Evolutionary conservation across 768 basidiomycete genomes (phyloP).

Genomic region (Suillus decipiens): DNA sequence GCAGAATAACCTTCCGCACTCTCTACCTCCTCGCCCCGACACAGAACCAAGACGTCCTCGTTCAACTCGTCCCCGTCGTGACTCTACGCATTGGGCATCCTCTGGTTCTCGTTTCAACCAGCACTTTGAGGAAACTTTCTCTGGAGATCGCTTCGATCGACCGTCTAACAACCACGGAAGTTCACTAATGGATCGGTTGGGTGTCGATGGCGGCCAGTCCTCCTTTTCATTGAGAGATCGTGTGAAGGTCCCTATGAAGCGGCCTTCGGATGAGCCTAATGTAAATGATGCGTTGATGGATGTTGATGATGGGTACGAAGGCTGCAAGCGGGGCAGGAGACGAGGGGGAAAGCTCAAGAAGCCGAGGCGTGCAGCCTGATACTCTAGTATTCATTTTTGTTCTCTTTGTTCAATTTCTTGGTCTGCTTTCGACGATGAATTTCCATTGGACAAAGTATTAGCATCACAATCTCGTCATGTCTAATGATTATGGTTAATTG

Average conservation of each 20-base stretch:
- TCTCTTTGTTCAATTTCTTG: neutral
- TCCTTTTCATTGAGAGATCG: constrained; percentile 34
- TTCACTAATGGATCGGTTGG: constrained; percentile 42
- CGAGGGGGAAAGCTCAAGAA: constrained; percentile 25
- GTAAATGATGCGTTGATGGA: constrained; percentile 19
- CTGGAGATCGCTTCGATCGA: constrained; percentile 9
- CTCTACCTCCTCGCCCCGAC: constrained; percentile 28
- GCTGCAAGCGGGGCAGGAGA: constrained; percentile 24
- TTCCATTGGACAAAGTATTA: constrained; percentile 6
- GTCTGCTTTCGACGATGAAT: constrained; percentile 6
- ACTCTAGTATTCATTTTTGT: constrained; percentile 4
- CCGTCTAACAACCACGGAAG: constrained; percentile 24
- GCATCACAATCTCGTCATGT: constrained; percentile 2
- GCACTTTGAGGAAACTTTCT: neutral
- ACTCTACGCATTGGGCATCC: neutral
- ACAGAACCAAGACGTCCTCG: constrained; percentile 17
- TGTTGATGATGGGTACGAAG: constrained; percentile 25
- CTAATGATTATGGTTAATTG: constrained; percentile 2
- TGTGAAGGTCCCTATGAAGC: constrained; percentile 38
- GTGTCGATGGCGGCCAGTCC: constrained; percentile 22
- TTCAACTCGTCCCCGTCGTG: constrained; percentile 8
- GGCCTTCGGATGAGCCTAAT: constrained; percentile 33
- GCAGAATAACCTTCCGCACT: constrained; percentile 24
- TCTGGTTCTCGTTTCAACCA: neutral
- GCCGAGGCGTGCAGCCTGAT: constrained; percentile 18